Evolutionary conservation across 2,329 filamentous ascomycete species (phyloP).

Genomic region (Nemania sp.): DNA sequence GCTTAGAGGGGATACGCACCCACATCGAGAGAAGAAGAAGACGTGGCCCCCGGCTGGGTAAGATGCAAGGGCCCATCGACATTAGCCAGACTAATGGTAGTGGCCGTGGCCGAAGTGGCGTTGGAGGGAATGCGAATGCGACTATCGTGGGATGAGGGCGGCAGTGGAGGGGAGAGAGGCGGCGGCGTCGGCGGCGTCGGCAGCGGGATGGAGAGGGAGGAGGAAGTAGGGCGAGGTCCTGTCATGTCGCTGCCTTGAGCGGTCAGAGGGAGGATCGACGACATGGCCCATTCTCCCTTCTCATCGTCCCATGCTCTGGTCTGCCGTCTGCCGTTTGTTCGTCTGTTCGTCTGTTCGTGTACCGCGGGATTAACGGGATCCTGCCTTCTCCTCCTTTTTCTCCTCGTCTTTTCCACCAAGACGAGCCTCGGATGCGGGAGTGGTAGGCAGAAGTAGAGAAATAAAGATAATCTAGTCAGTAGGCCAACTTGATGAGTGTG

Average conservation of each 20-base stretch:
- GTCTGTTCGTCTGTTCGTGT: too few relatives aligned
- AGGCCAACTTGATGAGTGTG: too few relatives aligned
- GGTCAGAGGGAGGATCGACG: constrained; percentile 32
- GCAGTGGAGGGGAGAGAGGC: background rate
- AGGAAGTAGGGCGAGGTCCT: constrained; percentile 10
- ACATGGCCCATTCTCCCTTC: constrained; percentile 38
- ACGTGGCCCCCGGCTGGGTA: constrained; percentile 9
- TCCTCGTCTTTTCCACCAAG: background rate
- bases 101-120: constrained; percentile 3
- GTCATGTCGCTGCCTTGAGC: constrained; percentile 31
- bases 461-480: too few relatives aligned
- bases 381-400: background rate
- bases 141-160: constrained; percentile 7
- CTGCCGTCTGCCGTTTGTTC: too few relatives aligned
- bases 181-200: background rate
- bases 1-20: constrained; percentile 16
- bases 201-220: constrained; percentile 5
- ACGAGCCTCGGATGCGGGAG: background rate
- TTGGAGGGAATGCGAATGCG: background rate
- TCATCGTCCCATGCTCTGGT: background rate
- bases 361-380: too few relatives aligned
- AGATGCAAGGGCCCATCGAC: constrained; percentile 7
- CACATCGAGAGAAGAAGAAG: constrained; percentile 11
- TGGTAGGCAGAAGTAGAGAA: background rate
- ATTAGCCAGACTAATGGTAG: background rate